Percentiles rank a stretch among this genome's conserved stretches.
These are phyloP conservation scores for Ogataea nonfermentans DNA, from an alignment of 805 yeast species.

Conservation along the genomic window DNA sequence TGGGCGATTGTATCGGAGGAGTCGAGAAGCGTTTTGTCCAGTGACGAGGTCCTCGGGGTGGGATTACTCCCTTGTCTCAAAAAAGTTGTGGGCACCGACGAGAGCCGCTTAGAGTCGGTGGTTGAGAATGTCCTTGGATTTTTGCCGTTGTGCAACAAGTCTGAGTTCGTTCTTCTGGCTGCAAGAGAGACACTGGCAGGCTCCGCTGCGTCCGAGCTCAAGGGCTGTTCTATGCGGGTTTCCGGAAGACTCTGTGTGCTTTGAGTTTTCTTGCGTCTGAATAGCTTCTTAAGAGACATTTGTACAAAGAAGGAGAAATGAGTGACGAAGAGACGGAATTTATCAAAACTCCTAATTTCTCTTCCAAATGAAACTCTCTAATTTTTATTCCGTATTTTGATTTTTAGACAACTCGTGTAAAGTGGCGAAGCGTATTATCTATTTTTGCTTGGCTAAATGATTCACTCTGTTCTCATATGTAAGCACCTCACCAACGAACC, in stretches of 20 bases:
- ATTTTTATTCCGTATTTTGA: not conserved
- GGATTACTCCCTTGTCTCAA: slow-evolving; percentile 26
- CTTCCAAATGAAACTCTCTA: not conserved
- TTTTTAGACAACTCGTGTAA: slow-evolving; percentile 7
- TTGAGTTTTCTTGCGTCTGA: slow-evolving; percentile 8
- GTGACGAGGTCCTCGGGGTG: slow-evolving; percentile 18
- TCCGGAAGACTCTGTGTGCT: slow-evolving; percentile 5
- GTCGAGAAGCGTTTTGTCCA: slow-evolving; percentile 16
- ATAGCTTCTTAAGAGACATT: slow-evolving; percentile 10
- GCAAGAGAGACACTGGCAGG: slow-evolving; percentile 1
- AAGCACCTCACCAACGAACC: slow-evolving; percentile 1
- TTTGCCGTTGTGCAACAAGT: slow-evolving; percentile 5
- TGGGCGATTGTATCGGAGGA: slow-evolving; percentile 17
- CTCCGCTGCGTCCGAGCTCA: not conserved
- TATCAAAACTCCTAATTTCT: not conserved
- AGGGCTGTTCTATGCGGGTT: not conserved
- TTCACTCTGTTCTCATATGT: slow-evolving; percentile 30
- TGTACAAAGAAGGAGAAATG: too few species aligned
- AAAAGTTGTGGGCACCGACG: slow-evolving; percentile 33
- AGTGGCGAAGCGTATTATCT: slow-evolving; percentile 5
- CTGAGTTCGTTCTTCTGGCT: slow-evolving; percentile 6
- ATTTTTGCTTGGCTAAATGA: slow-evolving; percentile 19
- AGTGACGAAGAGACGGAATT: not conserved
- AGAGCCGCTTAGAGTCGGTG: slow-evolving; percentile 24
- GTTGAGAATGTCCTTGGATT: slow-evolving; percentile 6